Conservation (phyloP, 2,329 filamentous ascomycete genomes). For the Beauveria pseudobassiana region DNA sequence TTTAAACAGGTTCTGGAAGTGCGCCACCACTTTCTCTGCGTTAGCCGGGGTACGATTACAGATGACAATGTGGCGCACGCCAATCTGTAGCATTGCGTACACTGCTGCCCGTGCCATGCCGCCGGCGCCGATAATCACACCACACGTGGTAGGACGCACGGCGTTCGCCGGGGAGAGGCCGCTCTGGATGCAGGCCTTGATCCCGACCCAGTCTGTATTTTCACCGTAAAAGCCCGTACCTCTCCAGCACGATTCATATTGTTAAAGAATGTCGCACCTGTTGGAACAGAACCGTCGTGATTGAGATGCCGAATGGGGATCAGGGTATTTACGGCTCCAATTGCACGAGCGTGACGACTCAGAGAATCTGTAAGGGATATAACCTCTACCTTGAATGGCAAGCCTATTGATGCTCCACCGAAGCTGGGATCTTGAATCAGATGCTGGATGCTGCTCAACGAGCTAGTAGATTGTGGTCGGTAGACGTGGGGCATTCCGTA, state of each 20-base stretch:
- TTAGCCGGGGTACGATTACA: conserved; percentile 64
- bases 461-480: conserved; percentile 53
- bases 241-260: conserved; percentile 55
- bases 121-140: conserved; percentile 56
- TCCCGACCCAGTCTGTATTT: conserved; percentile 77
- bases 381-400: conserved; percentile 70
- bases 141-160: conserved; percentile 46
- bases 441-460: conserved; percentile 54
- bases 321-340: conserved; percentile 70
- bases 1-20: conserved; percentile 57
- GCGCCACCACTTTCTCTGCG: conserved; percentile 57
- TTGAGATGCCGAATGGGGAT: conserved; percentile 59
- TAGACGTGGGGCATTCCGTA: conserved; percentile 66
- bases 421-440: conserved; percentile 60
- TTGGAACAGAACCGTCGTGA: conserved; percentile 48
- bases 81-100: conserved; percentile 71
- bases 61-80: conserved; percentile 67
- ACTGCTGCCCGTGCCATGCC: conserved; percentile 74
- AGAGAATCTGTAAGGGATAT: conserved; percentile 61
- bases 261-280: conserved; percentile 44
- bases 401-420: conserved; percentile 62
- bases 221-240: conserved; percentile 63
- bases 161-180: conserved; percentile 67
- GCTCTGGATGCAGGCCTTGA: conserved; percentile 63
- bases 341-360: conserved; percentile 64